These are phyloP conservation scores for Emmonsiellopsis sp. DNA, from an alignment of 2,329 filamentous ascomycete genomes.

Conservation along the genomic window DNA sequence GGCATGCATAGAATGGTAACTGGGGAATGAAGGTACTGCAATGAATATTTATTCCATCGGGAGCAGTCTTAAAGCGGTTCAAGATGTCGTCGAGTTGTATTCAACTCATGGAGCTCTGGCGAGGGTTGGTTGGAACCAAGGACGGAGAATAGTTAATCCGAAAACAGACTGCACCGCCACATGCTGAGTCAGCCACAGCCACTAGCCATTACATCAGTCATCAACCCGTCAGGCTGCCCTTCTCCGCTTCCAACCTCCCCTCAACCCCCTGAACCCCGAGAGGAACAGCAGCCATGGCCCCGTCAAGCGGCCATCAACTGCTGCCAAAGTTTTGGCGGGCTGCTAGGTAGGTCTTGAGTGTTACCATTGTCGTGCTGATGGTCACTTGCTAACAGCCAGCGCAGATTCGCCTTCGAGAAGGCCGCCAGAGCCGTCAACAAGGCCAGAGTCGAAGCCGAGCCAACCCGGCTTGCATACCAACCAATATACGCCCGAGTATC, in stretches of 20 bases:
- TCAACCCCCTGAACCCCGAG: background rate
- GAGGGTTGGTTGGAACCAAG: too few species aligned
- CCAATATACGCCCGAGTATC: conserved; percentile 51
- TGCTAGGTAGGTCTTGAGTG: conserved; percentile 31
- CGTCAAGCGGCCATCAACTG: conserved; percentile 41
- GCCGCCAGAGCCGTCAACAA: conserved; percentile 32
- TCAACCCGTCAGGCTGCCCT: background rate
- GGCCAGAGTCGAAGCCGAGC: conserved; percentile 33
- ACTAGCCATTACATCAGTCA: background rate
- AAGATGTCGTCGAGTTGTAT: too few species aligned
- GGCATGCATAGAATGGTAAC: background rate
- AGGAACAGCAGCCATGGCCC: conserved; percentile 31
- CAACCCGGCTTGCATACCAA: conserved; percentile 43
- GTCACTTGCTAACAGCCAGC: conserved; percentile 17
- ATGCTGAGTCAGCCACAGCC: background rate
- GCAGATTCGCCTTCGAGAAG: conserved; percentile 41
- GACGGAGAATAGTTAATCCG: background rate
- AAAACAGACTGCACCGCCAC: background rate
- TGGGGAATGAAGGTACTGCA: background rate
- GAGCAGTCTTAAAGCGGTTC: background rate
- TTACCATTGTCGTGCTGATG: background rate
- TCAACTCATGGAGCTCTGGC: too few species aligned
- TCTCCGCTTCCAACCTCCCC: background rate
- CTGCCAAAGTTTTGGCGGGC: conserved; percentile 41
- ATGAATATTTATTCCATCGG: too few species aligned